Base-by-base conservation (phyloP, 1,139 yeast species). In the Cylindricascospora bacillispora region DNA sequence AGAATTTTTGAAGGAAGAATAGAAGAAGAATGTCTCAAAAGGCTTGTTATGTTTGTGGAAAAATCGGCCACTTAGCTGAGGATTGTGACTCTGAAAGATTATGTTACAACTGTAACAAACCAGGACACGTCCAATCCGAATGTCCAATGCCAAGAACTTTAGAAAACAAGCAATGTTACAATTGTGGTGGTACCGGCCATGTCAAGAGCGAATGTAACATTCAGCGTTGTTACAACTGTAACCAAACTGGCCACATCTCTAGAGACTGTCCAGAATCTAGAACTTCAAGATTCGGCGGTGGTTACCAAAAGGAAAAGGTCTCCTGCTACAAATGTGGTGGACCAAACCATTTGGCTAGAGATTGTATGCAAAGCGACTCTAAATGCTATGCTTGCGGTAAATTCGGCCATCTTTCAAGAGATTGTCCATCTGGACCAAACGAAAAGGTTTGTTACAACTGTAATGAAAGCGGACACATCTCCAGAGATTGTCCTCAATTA, bases 301-400 rank as follows among this genome's bases (percentile, higher is more conserved):
- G 35, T 29, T 31, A 48, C 26, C 29, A 32, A 32, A 18, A 18
- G 9, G 41, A 56, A 37, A 65, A 66, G 41, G 70, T 81, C 39
- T 73, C 85, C 36, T 82, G 93, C 62, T 80, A 78, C 76, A 81
- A 77, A 62, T 82, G 93, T 59, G 93, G 93, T 50, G 93, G 92
- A 41, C 86, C 92, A 54, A 81, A 81, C 73, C 94, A 82, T 59
- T 78, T 74, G 61, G 93, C 93, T 40, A 77, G 83, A 62, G 93
- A 81, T 59, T 82, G 94, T 60, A 82, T 77, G 59, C 85, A 83
- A 39, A 67, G 70, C 43, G 65, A 60, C 33, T 72, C 76, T 56
- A 81, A 80, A 60, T 85, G 95, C 62, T 85, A 81, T 67, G 81
- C 92, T 36, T 85, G 95, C 61, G 94, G 95, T 46, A 76, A 78